These are phyloP conservation scores for Serpula lacrymans DNA, from an alignment of 768 basidiomycete genomes.

Conservation along the genomic window DNA sequence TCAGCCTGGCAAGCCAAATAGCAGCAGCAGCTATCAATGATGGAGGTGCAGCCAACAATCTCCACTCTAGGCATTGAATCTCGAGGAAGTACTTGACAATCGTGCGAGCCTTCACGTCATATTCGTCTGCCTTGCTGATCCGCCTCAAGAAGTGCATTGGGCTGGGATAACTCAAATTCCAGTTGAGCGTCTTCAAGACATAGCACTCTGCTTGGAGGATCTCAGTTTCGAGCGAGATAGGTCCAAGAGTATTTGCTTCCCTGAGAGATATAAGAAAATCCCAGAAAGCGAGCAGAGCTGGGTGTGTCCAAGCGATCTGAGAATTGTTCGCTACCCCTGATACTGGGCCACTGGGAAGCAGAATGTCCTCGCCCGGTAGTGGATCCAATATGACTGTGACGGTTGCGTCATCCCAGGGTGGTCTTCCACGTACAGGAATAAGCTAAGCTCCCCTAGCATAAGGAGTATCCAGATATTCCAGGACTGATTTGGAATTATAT, in stretches of 20 bases:
- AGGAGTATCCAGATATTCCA: slow-evolving; percentile 20
- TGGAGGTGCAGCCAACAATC: slow-evolving; percentile 70
- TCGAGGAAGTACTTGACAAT: slow-evolving; percentile 91
- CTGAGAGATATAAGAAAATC: slow-evolving; percentile 42
- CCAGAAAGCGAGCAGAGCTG: slow-evolving; percentile 46
- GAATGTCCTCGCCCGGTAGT: no score
- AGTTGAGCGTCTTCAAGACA: slow-evolving; percentile 80
- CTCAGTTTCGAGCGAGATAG: slow-evolving; percentile 61
- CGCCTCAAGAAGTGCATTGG: slow-evolving; percentile 87
- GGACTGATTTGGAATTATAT: slow-evolving; percentile 29
- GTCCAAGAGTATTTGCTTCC: slow-evolving; percentile 35
- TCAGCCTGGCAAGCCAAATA: slow-evolving; percentile 80
- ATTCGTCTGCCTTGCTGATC: slow-evolving; percentile 91
- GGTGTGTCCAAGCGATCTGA: slow-evolving; percentile 45
- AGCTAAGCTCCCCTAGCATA: slow-evolving; percentile 52
- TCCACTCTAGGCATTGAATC: slow-evolving; percentile 77
- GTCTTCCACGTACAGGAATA: slow-evolving; percentile 50
- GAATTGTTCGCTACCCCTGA: slow-evolving; percentile 11
- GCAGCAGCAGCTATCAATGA: slow-evolving; percentile 80
- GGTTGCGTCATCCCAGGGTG: slow-evolving; percentile 48
- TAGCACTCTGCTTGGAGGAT: slow-evolving; percentile 89
- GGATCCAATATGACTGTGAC: slow-evolving; percentile 37
- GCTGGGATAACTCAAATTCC: slow-evolving; percentile 83
- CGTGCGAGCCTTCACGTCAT: slow-evolving; percentile 81
- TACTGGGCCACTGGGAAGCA: slow-evolving; percentile 14